Base-by-base conservation (phyloP, 305 asterid genomes). In the Fraxinus platypoda region DNA sequence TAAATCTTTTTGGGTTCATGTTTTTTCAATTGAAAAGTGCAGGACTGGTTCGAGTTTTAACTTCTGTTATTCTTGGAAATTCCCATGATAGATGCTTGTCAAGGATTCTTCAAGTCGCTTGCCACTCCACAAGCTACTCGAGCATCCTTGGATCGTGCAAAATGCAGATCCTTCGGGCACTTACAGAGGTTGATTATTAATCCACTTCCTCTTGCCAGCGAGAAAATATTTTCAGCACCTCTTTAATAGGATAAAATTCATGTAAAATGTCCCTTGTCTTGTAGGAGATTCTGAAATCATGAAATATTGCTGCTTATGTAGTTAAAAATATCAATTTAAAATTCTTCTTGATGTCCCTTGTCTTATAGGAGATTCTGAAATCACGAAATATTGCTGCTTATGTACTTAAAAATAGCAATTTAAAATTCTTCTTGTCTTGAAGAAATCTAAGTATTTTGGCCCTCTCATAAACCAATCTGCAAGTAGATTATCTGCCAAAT, bases 81-180 rank as follows among this genome's bases (percentile, higher is more conserved):
- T 21, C 43, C 49, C 21, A 15, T 28, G 59, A 80, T 86, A 92
- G 97, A 92, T 92, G 97, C 93, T 92, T 68, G 92, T 92, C 80
- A 92, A 88, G 83, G 91, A 91, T 84, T 88, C 90, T 52, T 83
- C 93, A 38, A 82, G 88, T 71, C 91, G 97, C 46, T 83, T 92
- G 54, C 93, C 93, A 21, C 86, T 91, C 46, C 91, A 91, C 82
- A 92, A 90, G 84, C 81, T 91, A 66, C 88, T 92, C 4, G 93
- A 91, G 90, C 93, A 92, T 86, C 90, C 92, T 30, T 91, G 97
- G 97, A 87, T 91, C 41, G 85, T 92, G 81, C 94, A 92, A 84
- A 88, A 91, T 86, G 93, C 91, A 23, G 94, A 92, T 80, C 94
- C 94, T 8, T 91, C 97, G 4, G 91, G 92, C 9, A 85, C 90